Percentiles rank a stretch among this genome's conserved stretches.
Conservation (phyloP, 2,329 filamentous ascomycete genomes). For the Colletotrichum sojae region DNA sequence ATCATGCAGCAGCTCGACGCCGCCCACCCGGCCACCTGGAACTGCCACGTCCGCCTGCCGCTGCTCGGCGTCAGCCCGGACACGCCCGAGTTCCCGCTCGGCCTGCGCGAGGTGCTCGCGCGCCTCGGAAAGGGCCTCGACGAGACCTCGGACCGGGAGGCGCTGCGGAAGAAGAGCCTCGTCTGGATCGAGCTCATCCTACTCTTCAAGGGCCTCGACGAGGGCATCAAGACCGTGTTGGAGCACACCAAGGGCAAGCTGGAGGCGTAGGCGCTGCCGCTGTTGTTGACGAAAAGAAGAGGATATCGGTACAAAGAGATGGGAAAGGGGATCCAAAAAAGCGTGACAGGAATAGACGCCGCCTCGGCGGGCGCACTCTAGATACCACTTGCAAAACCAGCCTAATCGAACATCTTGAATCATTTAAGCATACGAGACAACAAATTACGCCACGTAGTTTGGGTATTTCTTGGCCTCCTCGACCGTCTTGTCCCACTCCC, state of each 20-base stretch:
- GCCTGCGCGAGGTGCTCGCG: slow-evolving; percentile 75
- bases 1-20: slow-evolving; percentile 73
- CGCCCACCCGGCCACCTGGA: slow-evolving; percentile 73
- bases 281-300: not conserved
- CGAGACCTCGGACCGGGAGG: slow-evolving; percentile 60
- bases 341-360: slow-evolving; percentile 32
- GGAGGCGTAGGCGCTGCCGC: slow-evolving; percentile 35
- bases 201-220: slow-evolving; percentile 64
- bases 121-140: slow-evolving; percentile 68
- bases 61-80: slow-evolving; percentile 74
- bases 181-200: slow-evolving; percentile 71
- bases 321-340: slow-evolving; percentile 19
- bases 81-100: slow-evolving; percentile 80
- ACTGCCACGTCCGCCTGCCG: slow-evolving; percentile 80
- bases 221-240: slow-evolving; percentile 69
- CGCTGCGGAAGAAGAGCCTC: slow-evolving; percentile 63
- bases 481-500: slow-evolving; percentile 33
- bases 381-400: slow-evolving; percentile 39
- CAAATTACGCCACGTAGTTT: slow-evolving; percentile 27
- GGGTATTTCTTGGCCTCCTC: slow-evolving; percentile 36
- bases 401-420: slow-evolving; percentile 26
- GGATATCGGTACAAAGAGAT: slow-evolving; percentile 17
- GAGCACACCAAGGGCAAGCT: slow-evolving; percentile 63
- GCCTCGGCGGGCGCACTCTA: slow-evolving; percentile 27
- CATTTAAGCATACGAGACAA: too few relatives aligned